Base-by-base conservation (phyloP, 495 filamentous ascomycete genomes). In the Aspergillus steynii region DNA sequence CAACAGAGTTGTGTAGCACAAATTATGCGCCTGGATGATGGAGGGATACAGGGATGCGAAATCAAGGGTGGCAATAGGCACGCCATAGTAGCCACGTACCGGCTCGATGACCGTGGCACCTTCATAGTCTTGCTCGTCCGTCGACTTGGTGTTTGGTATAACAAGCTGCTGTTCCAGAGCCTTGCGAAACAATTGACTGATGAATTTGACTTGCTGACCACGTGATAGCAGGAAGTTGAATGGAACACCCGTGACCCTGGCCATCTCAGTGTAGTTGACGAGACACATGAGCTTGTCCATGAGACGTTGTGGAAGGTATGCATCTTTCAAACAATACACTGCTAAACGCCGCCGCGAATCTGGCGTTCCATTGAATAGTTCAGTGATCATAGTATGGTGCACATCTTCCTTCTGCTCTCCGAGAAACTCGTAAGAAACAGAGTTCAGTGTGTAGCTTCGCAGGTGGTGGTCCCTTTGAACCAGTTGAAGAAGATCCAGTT, bases 321-420 rank as follows among this genome's bases (percentile, higher is more conserved):
- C 95, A 80, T 99, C 95, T 74, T 99, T 99, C 56, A 99, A 76
- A 78, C 95, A 99, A 74, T 99, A 99, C 3, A 99, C 86, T 1
- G 95, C 95, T 46, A 99, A 74, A 71, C 95, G 85, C 61, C 96
- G 88, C 57, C 95, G 80, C 8, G 93, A 96, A 68, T 97, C 94
- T 0, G 93, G 86, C 0, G 93, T 96, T 29, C 95, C 95, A 68
- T 98, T 97, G 77, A 91, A 96, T 1, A 99, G 78, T 66, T 97
- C 96, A 0, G 96, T 98, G 71, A 99, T 99, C 91, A 99, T 99
- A 5, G 91, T 97, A 73, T 98, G 87, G 68, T 99, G 96, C 1
- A 99, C 95, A 74, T 99, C 95, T 75, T 99, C 95, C 70, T 99
- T 99, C 71, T 99, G 95, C 69, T 99, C 95, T 27, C 92, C 90